Evolutionary conservation across 2,329 filamentous ascomycete genomes (phyloP).

Genomic region (Macrophomina phaseolina): DNA sequence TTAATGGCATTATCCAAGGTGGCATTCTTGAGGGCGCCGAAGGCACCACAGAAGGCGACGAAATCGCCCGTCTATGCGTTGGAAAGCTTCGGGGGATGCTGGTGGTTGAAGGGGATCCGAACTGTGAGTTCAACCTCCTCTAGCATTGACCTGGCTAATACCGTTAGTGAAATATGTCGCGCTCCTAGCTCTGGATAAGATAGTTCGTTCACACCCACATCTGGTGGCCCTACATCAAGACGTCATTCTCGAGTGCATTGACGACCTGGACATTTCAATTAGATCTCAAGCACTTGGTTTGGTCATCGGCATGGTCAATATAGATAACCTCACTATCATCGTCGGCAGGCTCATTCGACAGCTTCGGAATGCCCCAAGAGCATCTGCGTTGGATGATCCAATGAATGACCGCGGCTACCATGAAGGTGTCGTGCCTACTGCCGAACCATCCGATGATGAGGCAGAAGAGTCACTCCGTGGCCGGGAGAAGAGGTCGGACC

Average conservation of each 20-base stretch:
- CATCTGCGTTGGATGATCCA: conserved; percentile 53
- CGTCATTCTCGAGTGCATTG: conserved; percentile 94
- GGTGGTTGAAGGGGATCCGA: conserved; percentile 89
- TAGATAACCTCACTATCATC: conserved; percentile 81
- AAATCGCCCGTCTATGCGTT: conserved; percentile 90
- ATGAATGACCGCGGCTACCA: conserved; percentile 54
- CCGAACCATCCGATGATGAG: conserved; percentile 64
- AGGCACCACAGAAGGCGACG: conserved; percentile 80
- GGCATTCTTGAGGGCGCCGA: conserved; percentile 87
- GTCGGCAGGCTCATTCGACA: conserved; percentile 89
- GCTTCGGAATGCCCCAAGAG: conserved; percentile 69
- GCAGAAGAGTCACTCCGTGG: conserved; percentile 61
- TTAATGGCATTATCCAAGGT: conserved; percentile 97
- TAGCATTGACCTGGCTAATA: not conserved
- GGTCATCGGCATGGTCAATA: conserved; percentile 90
- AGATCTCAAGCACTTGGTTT: conserved; percentile 90
- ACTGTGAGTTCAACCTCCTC: conserved; percentile 65
- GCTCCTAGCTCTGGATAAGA: conserved; percentile 91
- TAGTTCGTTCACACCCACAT: conserved; percentile 84
- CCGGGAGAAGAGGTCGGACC: conserved; percentile 54
- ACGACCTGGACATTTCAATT: conserved; percentile 95
- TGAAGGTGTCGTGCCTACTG: conserved; percentile 53
- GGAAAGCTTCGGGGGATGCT: conserved; percentile 94
- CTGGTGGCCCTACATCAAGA: conserved; percentile 93
- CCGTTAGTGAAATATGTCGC: conserved; percentile 91